These are phyloP conservation scores for Cutaneotrichosporon spelunceum DNA, from an alignment of 1,284 basidiomycete genomes.

Conservation along the genomic window DNA sequence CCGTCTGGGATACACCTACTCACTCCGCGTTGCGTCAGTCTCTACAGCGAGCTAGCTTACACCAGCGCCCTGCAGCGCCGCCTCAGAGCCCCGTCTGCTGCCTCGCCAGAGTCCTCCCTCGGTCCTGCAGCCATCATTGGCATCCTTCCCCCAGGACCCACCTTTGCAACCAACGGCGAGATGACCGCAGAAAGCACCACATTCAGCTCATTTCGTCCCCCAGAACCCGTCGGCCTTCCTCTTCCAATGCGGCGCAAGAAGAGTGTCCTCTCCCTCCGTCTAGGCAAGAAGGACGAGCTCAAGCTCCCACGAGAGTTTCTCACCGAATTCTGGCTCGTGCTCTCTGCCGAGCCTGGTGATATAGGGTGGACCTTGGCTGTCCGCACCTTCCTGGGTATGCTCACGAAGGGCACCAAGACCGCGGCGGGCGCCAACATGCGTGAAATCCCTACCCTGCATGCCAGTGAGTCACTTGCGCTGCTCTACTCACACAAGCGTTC, in stretches of 20 bases:
- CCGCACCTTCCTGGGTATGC: conserved; percentile 34
- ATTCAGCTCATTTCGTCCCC: conserved; percentile 12
- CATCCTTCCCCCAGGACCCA: conserved; percentile 13
- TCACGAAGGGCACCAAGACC: conserved; percentile 48
- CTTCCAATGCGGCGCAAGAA: conserved; percentile 22
- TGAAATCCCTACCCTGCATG: conserved; percentile 42
- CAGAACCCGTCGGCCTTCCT: conserved; percentile 16
- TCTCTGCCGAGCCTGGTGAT: conserved; percentile 45
- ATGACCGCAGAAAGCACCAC: not conserved
- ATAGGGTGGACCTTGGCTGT: conserved; percentile 37
- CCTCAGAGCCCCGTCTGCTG: conserved; percentile 5
- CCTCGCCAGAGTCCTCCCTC: not conserved
- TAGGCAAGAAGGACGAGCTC: conserved; percentile 32
- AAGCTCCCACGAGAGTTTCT: conserved; percentile 49
- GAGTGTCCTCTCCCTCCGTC: conserved; percentile 26
- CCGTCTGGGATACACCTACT: conserved; percentile 42
- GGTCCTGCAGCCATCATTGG: conserved; percentile 14
- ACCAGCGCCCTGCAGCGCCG: conserved; percentile 22
- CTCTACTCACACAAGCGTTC: conserved; percentile 29
- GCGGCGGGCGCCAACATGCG: conserved; percentile 42
- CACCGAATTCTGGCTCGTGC: conserved; percentile 42
- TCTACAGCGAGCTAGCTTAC: not conserved
- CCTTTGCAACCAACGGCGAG: not conserved
- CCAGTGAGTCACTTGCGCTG: conserved; percentile 29
- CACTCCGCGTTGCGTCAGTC: conserved; percentile 48